A percentile compares a stretch with the other conserved stretches of the same genome.
These are phyloP conservation scores for Telopea speciosissima DNA, from an alignment of 177 flowering plant genomes.

Conservation along the genomic window DNA sequence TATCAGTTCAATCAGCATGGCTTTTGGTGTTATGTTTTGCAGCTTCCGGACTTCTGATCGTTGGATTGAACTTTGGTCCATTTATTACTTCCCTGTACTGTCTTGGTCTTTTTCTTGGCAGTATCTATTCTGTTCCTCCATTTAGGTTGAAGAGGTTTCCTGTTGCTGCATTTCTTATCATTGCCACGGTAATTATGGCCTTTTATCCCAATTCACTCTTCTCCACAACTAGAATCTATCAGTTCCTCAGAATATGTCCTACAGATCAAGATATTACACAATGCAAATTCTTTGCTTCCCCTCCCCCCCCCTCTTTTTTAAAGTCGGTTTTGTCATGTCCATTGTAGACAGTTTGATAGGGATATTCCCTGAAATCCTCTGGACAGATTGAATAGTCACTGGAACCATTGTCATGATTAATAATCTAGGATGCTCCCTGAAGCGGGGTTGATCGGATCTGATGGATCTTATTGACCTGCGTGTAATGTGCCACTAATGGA, in stretches of 20 bases:
- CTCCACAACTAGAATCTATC: neutral
- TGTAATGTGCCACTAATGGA: no score
- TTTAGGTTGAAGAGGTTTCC: slow-evolving; percentile 94
- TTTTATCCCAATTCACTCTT: neutral
- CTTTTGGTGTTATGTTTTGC: slow-evolving; percentile 73
- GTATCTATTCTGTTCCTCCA: slow-evolving; percentile 97
- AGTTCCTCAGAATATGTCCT: neutral
- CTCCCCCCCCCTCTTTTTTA: no score
- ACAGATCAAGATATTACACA: neutral
- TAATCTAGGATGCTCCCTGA: no score
- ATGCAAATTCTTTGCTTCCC: no score
- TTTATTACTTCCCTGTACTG: slow-evolving; percentile 81
- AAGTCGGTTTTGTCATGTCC: no score
- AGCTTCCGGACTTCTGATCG: slow-evolving; percentile 58
- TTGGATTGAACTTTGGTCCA: slow-evolving; percentile 74
- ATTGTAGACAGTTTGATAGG: no score
- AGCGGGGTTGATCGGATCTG: no score
- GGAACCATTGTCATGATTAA: no score
- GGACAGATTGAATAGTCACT: no score
- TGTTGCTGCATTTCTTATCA: slow-evolving; percentile 92
- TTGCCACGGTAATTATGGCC: slow-evolving; percentile 68
- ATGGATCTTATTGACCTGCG: no score
- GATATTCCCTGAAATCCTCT: no score
- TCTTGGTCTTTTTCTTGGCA: slow-evolving; percentile 91
- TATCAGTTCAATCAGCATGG: slow-evolving; percentile 93